Base-by-base conservation (phyloP, 139 green algal species). In the Spirogloea muscicola region DNA sequence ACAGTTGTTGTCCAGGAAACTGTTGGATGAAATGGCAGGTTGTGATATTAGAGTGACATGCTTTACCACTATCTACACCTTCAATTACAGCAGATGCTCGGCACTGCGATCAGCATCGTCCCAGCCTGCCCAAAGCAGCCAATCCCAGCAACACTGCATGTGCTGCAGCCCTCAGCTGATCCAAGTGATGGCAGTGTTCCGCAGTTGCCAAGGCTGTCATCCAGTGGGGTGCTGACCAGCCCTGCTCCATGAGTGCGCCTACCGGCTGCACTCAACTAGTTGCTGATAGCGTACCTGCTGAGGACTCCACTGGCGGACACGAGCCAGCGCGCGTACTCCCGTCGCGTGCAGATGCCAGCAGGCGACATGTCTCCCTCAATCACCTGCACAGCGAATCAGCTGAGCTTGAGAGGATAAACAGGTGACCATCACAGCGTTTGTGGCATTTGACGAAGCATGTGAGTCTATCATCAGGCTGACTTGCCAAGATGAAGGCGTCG, bases 241-340 rank as follows among this genome's bases (percentile, higher is more conserved):
- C n/a, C n/a, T n/a, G n/a, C n/a, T n/a, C n/a, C n/a, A n/a, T 55
- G n/a, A 55, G 46, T 21, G n/a, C n/a, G 21, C 21, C 21, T 55
- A 55, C 21, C 46, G 21, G 21, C 21, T 21, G 21, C 46, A 55
- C 21, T 31, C 46, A n/a, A 31, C 46, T 55, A 21, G 21, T 21
- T 55, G 21, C 21, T 21, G 21, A 21, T 55, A 39, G 21, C 57
- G n/a, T 43, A 77, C 68, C 68, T 65, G 2, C 33, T 76, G 13
- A 77, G 58, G 6, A 52, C 61, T 13, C 31, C 6, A 7, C 52
- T 21, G 7, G 52, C 5, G 31, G 7, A 55, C 9, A 70, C 9
- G 5, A 70, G 60, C 60, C 60, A 70, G 7, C 60, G 44, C 6
- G 60, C 60, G 9, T 70, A 70, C 5, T 70, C 60, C 7, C 60